Conservation (phyloP, 2,329 filamentous ascomycete species). For the Arthrobotrys musiformis region DNA sequence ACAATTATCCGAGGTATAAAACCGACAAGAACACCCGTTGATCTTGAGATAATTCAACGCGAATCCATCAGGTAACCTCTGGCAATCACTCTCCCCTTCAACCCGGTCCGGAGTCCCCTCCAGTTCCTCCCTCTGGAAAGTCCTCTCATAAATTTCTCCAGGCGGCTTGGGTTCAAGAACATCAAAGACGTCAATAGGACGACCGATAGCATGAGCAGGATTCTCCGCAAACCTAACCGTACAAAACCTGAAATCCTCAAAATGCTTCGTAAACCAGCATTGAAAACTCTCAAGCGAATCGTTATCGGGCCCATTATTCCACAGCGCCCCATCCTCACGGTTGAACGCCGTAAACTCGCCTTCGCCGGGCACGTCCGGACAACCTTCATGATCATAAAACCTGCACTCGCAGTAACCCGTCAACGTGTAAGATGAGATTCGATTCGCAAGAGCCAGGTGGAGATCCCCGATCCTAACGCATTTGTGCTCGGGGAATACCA, state of each 20-base stretch:
- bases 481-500: background rate
- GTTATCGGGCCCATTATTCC: background rate
- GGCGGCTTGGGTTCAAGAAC: background rate
- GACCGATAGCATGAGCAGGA: background rate
- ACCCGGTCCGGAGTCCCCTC: background rate
- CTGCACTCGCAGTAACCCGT: constrained; percentile 1
- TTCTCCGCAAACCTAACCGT: background rate
- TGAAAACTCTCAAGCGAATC: constrained; percentile 4
- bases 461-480: background rate
- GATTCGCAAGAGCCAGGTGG: background rate
- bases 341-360: constrained; percentile 3
- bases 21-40: constrained; percentile 3
- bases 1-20: background rate
- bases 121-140: background rate
- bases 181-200: background rate
- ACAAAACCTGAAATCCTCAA: background rate
- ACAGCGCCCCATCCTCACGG: background rate
- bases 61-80: background rate
- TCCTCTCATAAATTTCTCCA: background rate
- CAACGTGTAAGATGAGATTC: background rate
- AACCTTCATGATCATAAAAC: background rate
- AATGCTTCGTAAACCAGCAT: background rate
- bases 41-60: background rate
- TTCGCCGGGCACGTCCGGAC: background rate
- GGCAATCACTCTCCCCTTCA: background rate